These are phyloP conservation scores for Nemania serpens DNA, from an alignment of 2,329 filamentous ascomycete genomes.

Conservation along the genomic window DNA sequence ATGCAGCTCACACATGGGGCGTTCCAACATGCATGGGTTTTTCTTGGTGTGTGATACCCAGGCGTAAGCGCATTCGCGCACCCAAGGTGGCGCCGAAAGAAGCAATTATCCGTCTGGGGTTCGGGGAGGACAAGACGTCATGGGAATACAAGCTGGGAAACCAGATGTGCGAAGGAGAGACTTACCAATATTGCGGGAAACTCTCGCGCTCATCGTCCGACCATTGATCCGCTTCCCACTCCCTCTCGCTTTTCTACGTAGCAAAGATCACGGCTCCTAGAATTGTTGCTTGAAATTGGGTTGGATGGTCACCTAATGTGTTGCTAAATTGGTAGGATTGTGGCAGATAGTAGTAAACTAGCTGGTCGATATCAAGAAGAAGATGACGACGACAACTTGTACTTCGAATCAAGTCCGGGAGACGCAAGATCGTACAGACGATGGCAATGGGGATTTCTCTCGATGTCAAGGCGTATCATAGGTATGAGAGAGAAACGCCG, in stretches of 20 bases:
- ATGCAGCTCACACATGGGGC: slow-evolving; percentile 32
- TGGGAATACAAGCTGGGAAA: not conserved
- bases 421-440: not conserved
- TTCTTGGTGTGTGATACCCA: slow-evolving; percentile 17
- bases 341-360: not conserved
- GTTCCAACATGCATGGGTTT: slow-evolving; percentile 28
- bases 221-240: slow-evolving; percentile 54
- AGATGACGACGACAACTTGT: too few relatives aligned
- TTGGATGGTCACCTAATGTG: not conserved
- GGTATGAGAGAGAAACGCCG: not conserved
- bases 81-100: slow-evolving; percentile 32
- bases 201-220: slow-evolving; percentile 64
- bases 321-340: not conserved
- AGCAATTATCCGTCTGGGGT: slow-evolving; percentile 8
- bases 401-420: not conserved
- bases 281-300: not conserved
- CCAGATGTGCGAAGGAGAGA: slow-evolving; percentile 29
- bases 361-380: not conserved
- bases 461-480: slow-evolving; percentile 5
- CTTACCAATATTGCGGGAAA: slow-evolving; percentile 69
- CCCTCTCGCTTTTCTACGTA: slow-evolving; percentile 36
- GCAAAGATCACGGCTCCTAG: not conserved
- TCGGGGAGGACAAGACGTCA: slow-evolving; percentile 17
- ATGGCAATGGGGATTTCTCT: not conserved
- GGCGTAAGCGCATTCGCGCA: slow-evolving; percentile 26